phyloP scores from a whole-genome alignment of 495 filamentous ascomycete genomes.

The Penicillium pancosmium region DNA sequence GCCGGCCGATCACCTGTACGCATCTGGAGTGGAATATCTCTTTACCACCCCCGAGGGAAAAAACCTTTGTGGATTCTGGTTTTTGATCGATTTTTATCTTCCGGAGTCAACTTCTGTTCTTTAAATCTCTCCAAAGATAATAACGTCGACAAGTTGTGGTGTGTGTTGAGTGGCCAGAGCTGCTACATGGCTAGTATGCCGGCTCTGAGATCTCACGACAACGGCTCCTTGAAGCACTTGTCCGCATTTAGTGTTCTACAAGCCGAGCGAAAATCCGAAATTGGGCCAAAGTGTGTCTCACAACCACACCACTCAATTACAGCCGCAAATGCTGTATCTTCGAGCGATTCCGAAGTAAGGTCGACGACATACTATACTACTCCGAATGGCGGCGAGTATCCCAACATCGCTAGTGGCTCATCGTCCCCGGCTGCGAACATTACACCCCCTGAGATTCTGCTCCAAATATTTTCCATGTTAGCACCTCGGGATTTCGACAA shows the following conservation, averaged over 20 bases:
- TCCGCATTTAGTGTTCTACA: neutral
- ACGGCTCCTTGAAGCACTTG: constrained; percentile 9
- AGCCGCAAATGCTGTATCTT: neutral
- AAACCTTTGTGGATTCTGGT: too few species aligned
- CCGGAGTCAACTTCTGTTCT: too few species aligned
- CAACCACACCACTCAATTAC: neutral
- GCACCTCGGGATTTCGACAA: constrained; percentile 65
- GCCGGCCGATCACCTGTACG: constrained; percentile 11
- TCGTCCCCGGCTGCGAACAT: constrained; percentile 35
- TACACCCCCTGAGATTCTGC: constrained; percentile 64
- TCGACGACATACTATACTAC: neutral
- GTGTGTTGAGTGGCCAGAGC: constrained; percentile 6
- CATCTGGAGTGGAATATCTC: constrained; percentile 10
- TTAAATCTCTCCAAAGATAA: too few species aligned
- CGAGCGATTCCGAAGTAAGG: neutral
- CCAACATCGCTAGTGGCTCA: neutral
- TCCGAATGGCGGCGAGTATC: neutral
- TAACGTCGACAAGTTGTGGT: neutral
- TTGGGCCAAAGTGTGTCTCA: neutral
- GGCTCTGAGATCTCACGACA: constrained; percentile 18
- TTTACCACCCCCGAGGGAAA: neutral
- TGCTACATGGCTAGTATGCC: constrained; percentile 22
- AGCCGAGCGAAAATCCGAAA: neutral
- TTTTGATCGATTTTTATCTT: neutral
- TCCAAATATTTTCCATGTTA: constrained; percentile 59